These are phyloP conservation scores for Wickerhamiella kurtzmanii DNA, from an alignment of 805 yeast species.

Conservation along the genomic window DNA sequence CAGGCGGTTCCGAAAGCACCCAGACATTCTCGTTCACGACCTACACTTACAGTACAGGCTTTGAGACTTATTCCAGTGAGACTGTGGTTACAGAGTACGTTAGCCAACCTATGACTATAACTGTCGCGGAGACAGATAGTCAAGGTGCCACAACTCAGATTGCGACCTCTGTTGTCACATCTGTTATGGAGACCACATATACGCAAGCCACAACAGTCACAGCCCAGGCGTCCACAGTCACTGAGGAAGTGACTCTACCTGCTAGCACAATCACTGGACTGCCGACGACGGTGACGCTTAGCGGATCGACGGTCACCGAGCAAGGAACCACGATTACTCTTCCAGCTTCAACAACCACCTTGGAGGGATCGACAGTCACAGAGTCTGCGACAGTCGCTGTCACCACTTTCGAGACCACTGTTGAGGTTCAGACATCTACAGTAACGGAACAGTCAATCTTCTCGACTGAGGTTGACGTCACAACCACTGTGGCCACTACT, in stretches of 20 bases:
- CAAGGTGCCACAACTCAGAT: neutral
- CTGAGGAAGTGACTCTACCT: neutral
- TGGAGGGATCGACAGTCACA: neutral
- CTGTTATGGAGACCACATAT: neutral
- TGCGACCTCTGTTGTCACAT: neutral
- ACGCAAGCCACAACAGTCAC: neutral
- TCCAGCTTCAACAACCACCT: conserved; percentile 2
- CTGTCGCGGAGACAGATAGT: neutral
- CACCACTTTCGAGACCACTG: conserved; percentile 1
- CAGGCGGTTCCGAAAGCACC: neutral
- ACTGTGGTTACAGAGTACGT: neutral
- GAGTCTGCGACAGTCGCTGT: conserved; percentile 3
- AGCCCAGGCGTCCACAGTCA: neutral
- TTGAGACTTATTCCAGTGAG: neutral
- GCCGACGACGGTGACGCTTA: neutral
- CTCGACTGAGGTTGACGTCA: neutral
- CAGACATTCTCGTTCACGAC: neutral
- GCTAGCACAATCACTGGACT: neutral
- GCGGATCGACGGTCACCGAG: neutral
- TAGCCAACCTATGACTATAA: neutral
- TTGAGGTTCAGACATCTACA: neutral
- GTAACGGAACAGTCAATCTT: neutral
- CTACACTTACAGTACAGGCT: neutral
- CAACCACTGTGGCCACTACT: conserved; percentile 1
- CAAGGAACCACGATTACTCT: conserved; percentile 4